A percentile compares a stretch with the other conserved stretches of the same genome.
These are phyloP conservation scores for Syzygium aqueum DNA, from an alignment of 345 rosid species.

Conservation along the genomic window DNA sequence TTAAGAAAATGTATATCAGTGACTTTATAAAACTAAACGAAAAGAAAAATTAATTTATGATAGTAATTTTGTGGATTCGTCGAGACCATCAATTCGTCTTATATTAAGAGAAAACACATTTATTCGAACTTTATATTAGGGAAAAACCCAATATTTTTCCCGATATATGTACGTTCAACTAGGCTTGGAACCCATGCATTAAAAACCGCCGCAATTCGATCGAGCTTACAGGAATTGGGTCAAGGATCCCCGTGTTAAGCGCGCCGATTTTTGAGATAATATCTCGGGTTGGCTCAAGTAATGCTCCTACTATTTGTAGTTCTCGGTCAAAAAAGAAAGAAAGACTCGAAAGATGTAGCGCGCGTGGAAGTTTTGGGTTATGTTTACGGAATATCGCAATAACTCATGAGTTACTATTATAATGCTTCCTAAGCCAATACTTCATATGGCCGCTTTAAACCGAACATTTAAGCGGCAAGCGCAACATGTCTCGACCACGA, in stretches of 20 bases:
- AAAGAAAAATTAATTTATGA: background rate
- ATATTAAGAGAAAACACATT: background rate
- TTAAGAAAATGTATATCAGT: background rate
- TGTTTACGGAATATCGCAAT: accelerated
- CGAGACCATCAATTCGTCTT: accelerated
- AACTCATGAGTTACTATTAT: background rate
- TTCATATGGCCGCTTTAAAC: background rate
- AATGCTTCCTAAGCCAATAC: background rate
- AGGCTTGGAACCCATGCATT: accelerated
- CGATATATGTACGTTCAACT: background rate
- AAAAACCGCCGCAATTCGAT: background rate
- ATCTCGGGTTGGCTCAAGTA: accelerated
- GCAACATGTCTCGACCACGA: background rate
- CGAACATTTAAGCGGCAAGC: background rate
- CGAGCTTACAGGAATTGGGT: background rate
- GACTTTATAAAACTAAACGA: background rate
- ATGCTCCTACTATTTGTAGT: background rate
- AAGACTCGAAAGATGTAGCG: background rate
- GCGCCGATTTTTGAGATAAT: accelerated
- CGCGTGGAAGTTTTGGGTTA: background rate
- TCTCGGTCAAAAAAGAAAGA: background rate
- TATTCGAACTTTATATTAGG: background rate
- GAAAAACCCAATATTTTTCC: background rate
- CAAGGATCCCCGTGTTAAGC: accelerated
- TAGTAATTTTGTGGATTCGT: background rate